Conservation (phyloP, 225 moss, liverwort and hornwort species). For the Polytrichum formosum region DNA sequence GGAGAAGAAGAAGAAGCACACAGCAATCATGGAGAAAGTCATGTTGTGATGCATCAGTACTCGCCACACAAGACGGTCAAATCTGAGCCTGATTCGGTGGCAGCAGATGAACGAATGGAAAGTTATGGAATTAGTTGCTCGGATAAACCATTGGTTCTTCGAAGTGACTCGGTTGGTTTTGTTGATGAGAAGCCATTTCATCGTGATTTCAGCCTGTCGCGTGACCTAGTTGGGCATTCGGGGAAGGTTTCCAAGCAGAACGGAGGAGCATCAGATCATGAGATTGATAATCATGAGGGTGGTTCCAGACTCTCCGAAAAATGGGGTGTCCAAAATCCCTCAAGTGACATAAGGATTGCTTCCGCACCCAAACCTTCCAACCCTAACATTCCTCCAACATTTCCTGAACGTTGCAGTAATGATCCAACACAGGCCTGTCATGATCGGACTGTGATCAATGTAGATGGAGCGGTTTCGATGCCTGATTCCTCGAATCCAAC, state of each 20-base stretch:
- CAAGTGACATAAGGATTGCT: neutral
- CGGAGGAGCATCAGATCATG: neutral
- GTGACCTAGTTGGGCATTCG: neutral
- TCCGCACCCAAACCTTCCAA: neutral
- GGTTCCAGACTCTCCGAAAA: neutral
- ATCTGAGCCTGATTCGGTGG: neutral
- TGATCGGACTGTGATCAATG: neutral
- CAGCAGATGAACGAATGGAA: neutral
- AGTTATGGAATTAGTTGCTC: neutral
- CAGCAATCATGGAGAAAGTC: neutral
- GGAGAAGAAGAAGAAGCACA: neutral
- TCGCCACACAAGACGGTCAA: neutral
- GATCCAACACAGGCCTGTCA: neutral
- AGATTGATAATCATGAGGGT: neutral
- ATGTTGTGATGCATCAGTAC: neutral
- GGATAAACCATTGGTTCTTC: conserved; percentile 1
- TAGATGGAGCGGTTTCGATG: neutral
- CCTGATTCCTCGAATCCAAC: conserved; percentile 2
- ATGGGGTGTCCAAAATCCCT: neutral
- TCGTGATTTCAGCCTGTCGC: neutral
- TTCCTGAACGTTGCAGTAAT: too few species aligned
- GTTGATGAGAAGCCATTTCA: neutral
- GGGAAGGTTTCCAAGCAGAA: neutral
- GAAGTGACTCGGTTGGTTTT: neutral
- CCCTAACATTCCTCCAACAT: neutral